Percentiles rank a stretch among this genome's conserved stretches.
phyloP scores from a whole-genome alignment of 176 grass and related monocot genomes.

The Carex pumila region DNA sequence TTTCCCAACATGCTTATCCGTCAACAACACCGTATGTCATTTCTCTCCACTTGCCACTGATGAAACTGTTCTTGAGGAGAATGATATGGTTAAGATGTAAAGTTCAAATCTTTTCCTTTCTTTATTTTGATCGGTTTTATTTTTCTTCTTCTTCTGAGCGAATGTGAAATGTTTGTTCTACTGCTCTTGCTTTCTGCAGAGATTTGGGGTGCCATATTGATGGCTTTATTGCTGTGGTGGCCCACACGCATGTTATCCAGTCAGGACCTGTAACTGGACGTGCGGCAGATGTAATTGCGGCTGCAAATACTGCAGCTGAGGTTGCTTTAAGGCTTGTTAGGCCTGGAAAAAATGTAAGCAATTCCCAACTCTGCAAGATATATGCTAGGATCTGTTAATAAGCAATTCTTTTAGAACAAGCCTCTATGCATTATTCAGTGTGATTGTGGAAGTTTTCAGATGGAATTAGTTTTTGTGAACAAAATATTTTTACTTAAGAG shows the following conservation, averaged over 20 bases:
- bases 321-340: conserved; percentile 88
- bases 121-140: background rate
- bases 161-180: background rate
- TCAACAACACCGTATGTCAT: conserved; percentile 91
- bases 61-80: conserved; percentile 68
- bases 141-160: background rate
- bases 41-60: conserved; percentile 87
- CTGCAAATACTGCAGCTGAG: conserved; percentile 89
- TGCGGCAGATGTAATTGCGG: conserved; percentile 84
- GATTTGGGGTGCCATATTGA: conserved; percentile 99
- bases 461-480: background rate
- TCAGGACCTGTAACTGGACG: conserved; percentile 64
- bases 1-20: conserved; percentile 89
- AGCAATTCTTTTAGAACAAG: background rate
- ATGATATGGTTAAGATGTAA: conserved; percentile 99
- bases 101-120: background rate
- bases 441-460: background rate
- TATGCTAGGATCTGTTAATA: background rate
- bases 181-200: conserved; percentile 34
- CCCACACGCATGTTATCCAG: conserved; percentile 79
- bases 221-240: conserved; percentile 98
- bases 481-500: background rate
- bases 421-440: background rate
- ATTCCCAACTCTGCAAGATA: background rate
- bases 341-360: conserved; percentile 82